These are phyloP conservation scores for Magnolia kwangsiensis DNA, from an alignment of 164 flowering plant genomes.

Conservation along the genomic window DNA sequence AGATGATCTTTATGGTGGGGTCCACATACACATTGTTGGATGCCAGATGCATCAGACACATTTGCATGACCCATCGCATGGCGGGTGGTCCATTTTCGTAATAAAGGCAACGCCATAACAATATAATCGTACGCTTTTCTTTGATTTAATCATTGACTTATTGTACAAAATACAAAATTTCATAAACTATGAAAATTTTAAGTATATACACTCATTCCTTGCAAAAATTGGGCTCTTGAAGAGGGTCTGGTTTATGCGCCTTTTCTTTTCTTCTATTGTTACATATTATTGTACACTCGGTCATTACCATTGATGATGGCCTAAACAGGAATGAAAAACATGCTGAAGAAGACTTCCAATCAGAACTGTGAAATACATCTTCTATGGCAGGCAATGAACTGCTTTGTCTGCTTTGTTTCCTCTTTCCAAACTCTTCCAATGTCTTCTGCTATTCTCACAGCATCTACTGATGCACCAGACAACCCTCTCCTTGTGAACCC, in stretches of 20 bases:
- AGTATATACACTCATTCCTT: slow-evolving; percentile 28
- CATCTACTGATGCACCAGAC: slow-evolving; percentile 83
- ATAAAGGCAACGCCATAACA: not conserved
- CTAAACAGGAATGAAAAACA: not conserved
- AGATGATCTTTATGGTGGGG: not conserved
- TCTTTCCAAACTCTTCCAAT: slow-evolving; percentile 77
- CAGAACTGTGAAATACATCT: slow-evolving; percentile 67
- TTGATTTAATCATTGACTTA: slow-evolving; percentile 17
- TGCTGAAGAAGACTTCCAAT: slow-evolving; percentile 4
- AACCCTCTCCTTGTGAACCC: slow-evolving; percentile 93
- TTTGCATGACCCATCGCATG: not conserved
- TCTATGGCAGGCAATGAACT: slow-evolving; percentile 42
- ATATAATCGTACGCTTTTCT: slow-evolving; percentile 6
- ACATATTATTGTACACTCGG: slow-evolving; percentile 13
- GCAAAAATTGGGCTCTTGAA: slow-evolving; percentile 39
- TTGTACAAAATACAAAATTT: slow-evolving; percentile 19
- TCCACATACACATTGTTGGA: not conserved
- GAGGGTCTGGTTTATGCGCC: slow-evolving; percentile 43
- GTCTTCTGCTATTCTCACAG: slow-evolving; percentile 64
- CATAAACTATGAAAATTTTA: not conserved
- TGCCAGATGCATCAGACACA: not conserved
- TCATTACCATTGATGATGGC: not conserved
- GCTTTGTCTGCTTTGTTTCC: slow-evolving; percentile 62
- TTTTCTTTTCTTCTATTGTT: slow-evolving; percentile 8
- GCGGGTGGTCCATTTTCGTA: not conserved